Evolutionary conservation across 1,284 basidiomycete genomes (phyloP), one percentile per base, ranked within the genome.

Genomic region (Marasmius oreades): DNA sequence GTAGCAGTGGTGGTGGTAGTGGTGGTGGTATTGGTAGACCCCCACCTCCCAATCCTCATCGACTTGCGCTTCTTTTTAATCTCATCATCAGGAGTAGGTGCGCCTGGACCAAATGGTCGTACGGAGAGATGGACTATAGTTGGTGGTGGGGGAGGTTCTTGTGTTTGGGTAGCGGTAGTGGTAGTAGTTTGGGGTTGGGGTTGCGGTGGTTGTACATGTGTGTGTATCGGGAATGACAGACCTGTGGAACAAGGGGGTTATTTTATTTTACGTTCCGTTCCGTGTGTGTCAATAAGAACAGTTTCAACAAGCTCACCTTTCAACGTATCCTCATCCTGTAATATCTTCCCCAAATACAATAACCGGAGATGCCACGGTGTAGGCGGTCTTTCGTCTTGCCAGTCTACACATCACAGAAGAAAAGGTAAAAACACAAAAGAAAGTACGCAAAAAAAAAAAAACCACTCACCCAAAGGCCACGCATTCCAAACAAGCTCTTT

Each of bases 401-500:
- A 92, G 57, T 93, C 91, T 89, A 65, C 42, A 43, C 28, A 52
- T 36, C 18, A 4, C 53, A 36, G 46, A 31, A 28, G 5, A 43
- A 56, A 48, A 36, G 16, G 34, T 18, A 23, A 46, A 50, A 18
- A 34, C 31, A 65, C 59, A 60, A 55, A 62, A 59, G 62, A 57
- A 59, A 52, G 59, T n/a, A 50, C 4, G 43, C 34, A 22, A 57
- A 37, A 52, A n/a, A 34, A 61, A 37, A 55, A 39, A 5, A 73
- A 24, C n/a, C 39, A 37, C 82, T 70, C 66, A 88, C 90, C 88
- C 62, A 76, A 75, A 31, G 90, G 89, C 91, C 92, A 93, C 51
- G 84, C 81, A 72, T 86, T 89, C 90, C 90, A 93, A 46, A 88
- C 82, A 50, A 93, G 76, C 72, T 93, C 91, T 72, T 93, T 93